These are phyloP conservation scores for Colletotrichum endophyticum DNA, from an alignment of 2,329 filamentous ascomycete genomes.

Conservation along the genomic window DNA sequence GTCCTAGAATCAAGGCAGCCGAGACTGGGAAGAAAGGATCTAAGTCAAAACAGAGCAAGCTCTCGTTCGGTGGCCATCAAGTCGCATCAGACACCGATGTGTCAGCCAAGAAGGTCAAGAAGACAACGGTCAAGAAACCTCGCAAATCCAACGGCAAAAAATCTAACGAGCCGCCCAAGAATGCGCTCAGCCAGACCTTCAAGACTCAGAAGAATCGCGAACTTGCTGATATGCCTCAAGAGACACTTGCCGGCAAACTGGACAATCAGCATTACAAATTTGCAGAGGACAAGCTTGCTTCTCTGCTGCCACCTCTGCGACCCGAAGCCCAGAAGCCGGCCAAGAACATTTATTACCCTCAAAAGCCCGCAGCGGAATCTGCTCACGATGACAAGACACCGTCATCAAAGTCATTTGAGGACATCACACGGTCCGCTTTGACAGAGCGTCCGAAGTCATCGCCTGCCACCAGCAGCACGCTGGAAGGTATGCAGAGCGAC, in stretches of 20 bases:
- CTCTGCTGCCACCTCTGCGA: conserved; percentile 28
- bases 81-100: conserved; percentile 24
- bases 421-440: conserved; percentile 3
- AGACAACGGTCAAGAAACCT: conserved; percentile 33
- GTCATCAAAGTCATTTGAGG: background rate
- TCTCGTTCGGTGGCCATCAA: conserved; percentile 43
- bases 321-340: conserved; percentile 21
- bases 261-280: conserved; percentile 24
- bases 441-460: conserved; percentile 16
- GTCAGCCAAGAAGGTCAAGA: conserved; percentile 29
- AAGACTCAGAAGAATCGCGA: conserved; percentile 45
- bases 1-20: conserved; percentile 51
- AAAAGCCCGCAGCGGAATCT: background rate
- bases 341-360: conserved; percentile 21
- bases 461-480: background rate
- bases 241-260: conserved; percentile 25
- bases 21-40: conserved; percentile 42
- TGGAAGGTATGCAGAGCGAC: background rate
- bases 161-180: conserved; percentile 37
- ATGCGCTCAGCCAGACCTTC: conserved; percentile 45
- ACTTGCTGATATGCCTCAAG: conserved; percentile 28
- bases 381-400: background rate
- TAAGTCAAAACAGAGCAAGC: conserved; percentile 57
- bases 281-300: conserved; percentile 22
- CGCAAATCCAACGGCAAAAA: conserved; percentile 41